Percentiles rank a stretch among this genome's conserved stretches.
Evolutionary conservation across 768 basidiomycete genomes (phyloP).

Genomic region (Tylopilus felleus): DNA sequence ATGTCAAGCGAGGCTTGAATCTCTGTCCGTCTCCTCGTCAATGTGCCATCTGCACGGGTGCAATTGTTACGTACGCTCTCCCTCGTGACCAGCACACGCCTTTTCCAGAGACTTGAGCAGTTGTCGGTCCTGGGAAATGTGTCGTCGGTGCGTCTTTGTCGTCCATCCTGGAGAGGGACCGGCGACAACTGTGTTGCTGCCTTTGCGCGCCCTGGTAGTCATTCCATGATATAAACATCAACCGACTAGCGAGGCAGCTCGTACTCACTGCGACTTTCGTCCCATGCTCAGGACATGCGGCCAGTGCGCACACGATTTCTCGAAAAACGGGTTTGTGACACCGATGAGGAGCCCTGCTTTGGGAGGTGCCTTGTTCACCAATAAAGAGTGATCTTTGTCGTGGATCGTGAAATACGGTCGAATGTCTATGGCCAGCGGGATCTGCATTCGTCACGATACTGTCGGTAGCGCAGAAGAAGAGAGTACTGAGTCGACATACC

Average conservation of each 20-base stretch:
- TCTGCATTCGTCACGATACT: slow-evolving; percentile 39
- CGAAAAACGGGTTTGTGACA: slow-evolving; percentile 87
- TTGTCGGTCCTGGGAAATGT: slow-evolving; percentile 78
- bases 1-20: slow-evolving; percentile 62
- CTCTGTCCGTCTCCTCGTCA: slow-evolving; percentile 35
- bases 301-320: slow-evolving; percentile 78
- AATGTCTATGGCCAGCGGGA: slow-evolving; percentile 80
- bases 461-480: not conserved
- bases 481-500: slow-evolving; percentile 38
- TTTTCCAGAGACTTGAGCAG: slow-evolving; percentile 72
- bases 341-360: slow-evolving; percentile 74
- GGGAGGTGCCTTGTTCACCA: slow-evolving; percentile 83
- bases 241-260: not conserved
- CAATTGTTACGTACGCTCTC: slow-evolving; percentile 45
- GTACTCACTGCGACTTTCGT: slow-evolving; percentile 41
- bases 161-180: slow-evolving; percentile 74
- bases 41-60: not conserved
- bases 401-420: slow-evolving; percentile 97
- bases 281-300: slow-evolving; percentile 79
- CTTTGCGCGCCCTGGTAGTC: slow-evolving; percentile 3
- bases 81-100: slow-evolving; percentile 48
- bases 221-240: not conserved
- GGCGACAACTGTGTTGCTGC: slow-evolving; percentile 15
- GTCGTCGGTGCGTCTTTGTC: slow-evolving; percentile 73
- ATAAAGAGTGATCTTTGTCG: slow-evolving; percentile 70